These are phyloP conservation scores for Plantago ovata DNA, from an alignment of 257 asterid genomes.

Conservation along the genomic window DNA sequence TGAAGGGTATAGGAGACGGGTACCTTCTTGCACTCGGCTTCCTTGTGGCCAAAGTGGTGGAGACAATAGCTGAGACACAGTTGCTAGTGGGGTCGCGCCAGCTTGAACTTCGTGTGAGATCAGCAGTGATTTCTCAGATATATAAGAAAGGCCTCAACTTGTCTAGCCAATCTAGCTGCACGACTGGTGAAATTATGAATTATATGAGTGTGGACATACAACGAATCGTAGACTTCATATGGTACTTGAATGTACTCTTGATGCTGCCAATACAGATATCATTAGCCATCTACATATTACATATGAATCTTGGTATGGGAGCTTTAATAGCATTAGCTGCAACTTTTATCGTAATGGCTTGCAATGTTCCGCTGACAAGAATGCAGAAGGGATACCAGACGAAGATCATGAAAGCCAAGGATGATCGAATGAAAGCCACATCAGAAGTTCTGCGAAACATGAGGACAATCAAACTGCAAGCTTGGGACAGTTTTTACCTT, in stretches of 20 bases:
- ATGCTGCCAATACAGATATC: constrained; percentile 84
- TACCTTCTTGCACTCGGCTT: constrained; percentile 78
- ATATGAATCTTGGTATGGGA: constrained; percentile 68
- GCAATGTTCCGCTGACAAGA: constrained; percentile 68
- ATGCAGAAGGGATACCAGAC: constrained; percentile 60
- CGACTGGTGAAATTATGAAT: constrained; percentile 88
- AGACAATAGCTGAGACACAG: constrained; percentile 83
- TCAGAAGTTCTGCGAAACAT: constrained; percentile 75
- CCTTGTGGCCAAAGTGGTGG: constrained; percentile 77
- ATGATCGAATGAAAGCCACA: constrained; percentile 86
- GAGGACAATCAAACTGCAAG: constrained; percentile 90
- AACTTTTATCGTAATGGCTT: constrained; percentile 63
- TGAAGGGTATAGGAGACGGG: constrained; percentile 54
- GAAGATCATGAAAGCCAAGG: constrained; percentile 88
- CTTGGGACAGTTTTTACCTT: constrained; percentile 72
- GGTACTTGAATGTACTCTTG: constrained; percentile 85
- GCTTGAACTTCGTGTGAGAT: constrained; percentile 77
- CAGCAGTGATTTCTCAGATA: constrained; percentile 83
- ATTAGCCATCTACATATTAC: constrained; percentile 67
- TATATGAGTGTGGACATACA: constrained; percentile 88
- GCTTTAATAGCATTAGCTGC: constrained; percentile 66
- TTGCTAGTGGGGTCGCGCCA: constrained; percentile 95
- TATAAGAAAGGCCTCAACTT: constrained; percentile 75
- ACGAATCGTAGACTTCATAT: constrained; percentile 73
- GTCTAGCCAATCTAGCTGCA: constrained; percentile 69